phyloP scores from a whole-genome alignment of 148 eudicot genomes.

The Amaranthus palmeri region DNA sequence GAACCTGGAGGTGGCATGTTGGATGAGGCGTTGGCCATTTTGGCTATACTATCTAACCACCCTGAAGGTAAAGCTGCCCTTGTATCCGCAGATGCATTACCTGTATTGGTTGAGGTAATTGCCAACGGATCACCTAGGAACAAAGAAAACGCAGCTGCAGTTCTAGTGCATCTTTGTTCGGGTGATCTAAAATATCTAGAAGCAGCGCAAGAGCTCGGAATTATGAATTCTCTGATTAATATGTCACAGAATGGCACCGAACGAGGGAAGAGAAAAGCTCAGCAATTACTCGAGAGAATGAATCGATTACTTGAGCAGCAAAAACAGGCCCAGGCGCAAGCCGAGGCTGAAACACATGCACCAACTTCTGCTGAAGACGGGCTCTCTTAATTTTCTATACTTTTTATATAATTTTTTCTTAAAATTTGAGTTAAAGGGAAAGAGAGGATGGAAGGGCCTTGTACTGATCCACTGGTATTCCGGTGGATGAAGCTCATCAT shows the following conservation, averaged over 20 bases:
- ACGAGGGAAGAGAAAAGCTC: constrained; percentile 83
- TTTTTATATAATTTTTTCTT: constrained; percentile 18
- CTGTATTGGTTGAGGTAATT: constrained; percentile 72
- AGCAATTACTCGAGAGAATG: constrained; percentile 68
- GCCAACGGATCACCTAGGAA: constrained; percentile 85
- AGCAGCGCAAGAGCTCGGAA: constrained; percentile 62
- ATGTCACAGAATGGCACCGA: constrained; percentile 79
- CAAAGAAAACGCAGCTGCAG: constrained; percentile 89
- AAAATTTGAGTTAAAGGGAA: constrained; percentile 11
- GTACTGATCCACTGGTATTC: constrained; percentile 28
- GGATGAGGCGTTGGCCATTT: constrained; percentile 83
- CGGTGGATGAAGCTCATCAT: constrained; percentile 27
- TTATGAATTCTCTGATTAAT: constrained; percentile 46
- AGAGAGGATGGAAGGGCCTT: constrained; percentile 18
- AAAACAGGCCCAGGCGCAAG: constrained; percentile 48
- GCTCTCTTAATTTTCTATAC: constrained; percentile 15
- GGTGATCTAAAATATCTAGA: constrained; percentile 57
- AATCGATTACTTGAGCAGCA: constrained; percentile 63
- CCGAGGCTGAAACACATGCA: constrained; percentile 30
- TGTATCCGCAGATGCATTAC: constrained; percentile 72
- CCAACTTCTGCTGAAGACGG: constrained; percentile 35
- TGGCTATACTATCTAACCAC: constrained; percentile 83
- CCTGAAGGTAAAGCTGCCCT: constrained; percentile 78
- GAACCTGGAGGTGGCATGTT: constrained; percentile 80
- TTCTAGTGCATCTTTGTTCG: constrained; percentile 78